These are phyloP conservation scores for Chaetomium sp. DNA, from an alignment of 2,329 filamentous ascomycete species.

Conservation along the genomic window DNA sequence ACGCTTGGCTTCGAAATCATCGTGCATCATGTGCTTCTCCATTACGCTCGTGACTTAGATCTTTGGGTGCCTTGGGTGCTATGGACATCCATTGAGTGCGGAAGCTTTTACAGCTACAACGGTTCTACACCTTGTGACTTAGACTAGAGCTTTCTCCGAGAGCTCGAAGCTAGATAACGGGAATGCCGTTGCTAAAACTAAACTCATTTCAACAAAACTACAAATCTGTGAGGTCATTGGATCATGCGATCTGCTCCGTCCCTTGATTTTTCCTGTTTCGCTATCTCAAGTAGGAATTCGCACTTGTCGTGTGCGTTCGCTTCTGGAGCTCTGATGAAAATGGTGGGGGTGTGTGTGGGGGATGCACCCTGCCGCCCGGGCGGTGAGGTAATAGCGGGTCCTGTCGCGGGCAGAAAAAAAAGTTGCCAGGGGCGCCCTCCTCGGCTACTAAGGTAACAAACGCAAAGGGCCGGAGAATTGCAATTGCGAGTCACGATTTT, in stretches of 20 bases:
- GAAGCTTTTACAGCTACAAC: neutral
- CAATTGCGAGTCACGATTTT: constrained; percentile 1
- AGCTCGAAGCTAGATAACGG: neutral
- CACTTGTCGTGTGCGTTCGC: neutral
- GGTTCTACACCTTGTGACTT: neutral
- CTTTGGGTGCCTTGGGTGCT: neutral
- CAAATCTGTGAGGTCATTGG: neutral
- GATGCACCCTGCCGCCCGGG: constrained; percentile 12
- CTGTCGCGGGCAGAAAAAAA: constrained; percentile 33
- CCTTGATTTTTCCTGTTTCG: neutral
- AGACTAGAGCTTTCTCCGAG: neutral
- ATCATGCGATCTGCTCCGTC: neutral
- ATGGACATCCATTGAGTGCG: neutral
- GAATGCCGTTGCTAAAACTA: neutral
- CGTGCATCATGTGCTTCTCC: neutral
- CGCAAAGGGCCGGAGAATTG: neutral
- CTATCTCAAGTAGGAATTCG: neutral
- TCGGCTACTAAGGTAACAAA: constrained; percentile 7
- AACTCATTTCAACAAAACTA: neutral
- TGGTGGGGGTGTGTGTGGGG: constrained; percentile 11
- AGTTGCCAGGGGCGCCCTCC: constrained; percentile 7
- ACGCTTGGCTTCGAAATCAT: constrained; percentile 21
- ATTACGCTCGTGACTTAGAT: neutral
- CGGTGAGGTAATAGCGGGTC: constrained; percentile 22
- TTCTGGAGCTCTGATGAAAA: neutral